Evolutionary conservation across 179 eudicot genomes (phyloP), one percentile per base, ranked within the genome.

Genomic region (Nepenthes alata): DNA sequence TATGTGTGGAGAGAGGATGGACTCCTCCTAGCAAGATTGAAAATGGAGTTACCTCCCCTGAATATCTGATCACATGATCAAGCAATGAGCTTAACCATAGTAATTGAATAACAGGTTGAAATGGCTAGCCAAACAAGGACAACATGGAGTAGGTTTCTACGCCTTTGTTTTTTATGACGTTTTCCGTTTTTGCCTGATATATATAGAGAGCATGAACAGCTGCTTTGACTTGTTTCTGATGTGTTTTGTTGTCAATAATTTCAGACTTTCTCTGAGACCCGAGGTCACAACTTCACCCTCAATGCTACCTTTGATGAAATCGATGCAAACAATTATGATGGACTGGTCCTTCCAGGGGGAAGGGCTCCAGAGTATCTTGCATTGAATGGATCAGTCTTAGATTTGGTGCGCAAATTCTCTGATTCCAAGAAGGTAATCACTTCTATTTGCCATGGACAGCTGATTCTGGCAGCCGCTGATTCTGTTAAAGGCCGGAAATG

Each of bases 301-400:
- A 93, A 93, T 75, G 98, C 98, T 47, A 85, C 88, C 38, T 93
- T 85, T 67, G 82, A 79, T 67, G 95, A 83, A 55, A 73, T 86
- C 58, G 90, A 86, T 48, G 79, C 80, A 16, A 72, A 70, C 77
- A 72, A 65, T 51, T 93, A 93, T 64, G 95, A 93, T 69, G 98
- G 98, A 0, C 67, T 93, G 71, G 72, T 89, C 57, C 70, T 93
- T 76, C 96, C 95, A 7, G 98, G 98, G 38, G 96, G 95, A 48
- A 79, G 96, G 59, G 86, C 96, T 54, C 90, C 98, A 3, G 98
- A 93, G 66, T 93, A 93, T 77, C 95, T 93, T 62, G 84, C 96
- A 10, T 76, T 86, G 75, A 67, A 89, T 65, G 83, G 72, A 49
- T 68, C 87, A 59, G 87, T 93, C 35, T 2, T 72, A 47, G 77